Percentiles rank a stretch among this genome's conserved stretches.
Evolutionary conservation across 148 eudicot species (phyloP).

Genomic region (Cornus kousa): DNA sequence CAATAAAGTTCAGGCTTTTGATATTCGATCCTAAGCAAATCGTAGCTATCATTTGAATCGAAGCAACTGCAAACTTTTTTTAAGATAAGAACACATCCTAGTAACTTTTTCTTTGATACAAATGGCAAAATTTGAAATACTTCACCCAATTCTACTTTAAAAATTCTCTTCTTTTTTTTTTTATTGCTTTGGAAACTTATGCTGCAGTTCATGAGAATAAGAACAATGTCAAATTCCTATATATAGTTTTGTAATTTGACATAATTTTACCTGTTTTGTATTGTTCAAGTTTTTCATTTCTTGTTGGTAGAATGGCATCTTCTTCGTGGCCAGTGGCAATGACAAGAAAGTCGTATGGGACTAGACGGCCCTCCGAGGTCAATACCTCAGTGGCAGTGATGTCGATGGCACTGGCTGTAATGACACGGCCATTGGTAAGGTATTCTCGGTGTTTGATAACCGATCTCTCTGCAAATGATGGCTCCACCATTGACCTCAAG

Average conservation of each 20-base stretch:
- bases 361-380: conserved; percentile 40
- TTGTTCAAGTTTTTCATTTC: conserved; percentile 45
- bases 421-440: conserved; percentile 37
- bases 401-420: conserved; percentile 38
- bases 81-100: too few relatives aligned
- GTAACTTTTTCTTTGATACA: not conserved
- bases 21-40: not conserved
- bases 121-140: not conserved
- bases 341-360: conserved; percentile 58
- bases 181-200: not conserved
- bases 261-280: conserved; percentile 42
- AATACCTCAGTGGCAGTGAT: conserved; percentile 37
- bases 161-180: too few relatives aligned
- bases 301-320: conserved; percentile 23
- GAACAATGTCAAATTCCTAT: not conserved
- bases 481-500: conserved; percentile 62
- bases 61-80: too few relatives aligned
- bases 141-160: not conserved
- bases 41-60: not conserved
- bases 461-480: conserved; percentile 55
- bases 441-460: conserved; percentile 52
- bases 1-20: not conserved
- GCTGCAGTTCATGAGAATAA: not conserved
- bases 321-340: conserved; percentile 61
- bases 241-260: too few relatives aligned